Evolutionary conservation across 306 rosid genomes (phyloP), one percentile per base, ranked within the genome.

Genomic region (Inga laurina): DNA sequence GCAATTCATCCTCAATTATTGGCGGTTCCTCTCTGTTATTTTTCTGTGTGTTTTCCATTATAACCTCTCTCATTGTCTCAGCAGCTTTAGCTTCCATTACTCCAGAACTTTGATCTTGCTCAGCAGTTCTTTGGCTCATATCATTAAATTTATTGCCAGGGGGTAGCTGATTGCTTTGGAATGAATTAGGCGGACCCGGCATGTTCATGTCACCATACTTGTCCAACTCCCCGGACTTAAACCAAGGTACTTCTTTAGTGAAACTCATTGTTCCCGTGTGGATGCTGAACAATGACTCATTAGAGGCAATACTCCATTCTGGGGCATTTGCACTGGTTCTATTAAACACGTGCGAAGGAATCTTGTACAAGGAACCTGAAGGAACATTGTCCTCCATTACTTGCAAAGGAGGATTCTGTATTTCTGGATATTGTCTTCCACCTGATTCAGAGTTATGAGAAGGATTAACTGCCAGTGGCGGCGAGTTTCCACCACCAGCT

Each of bases 271-370:
- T 94, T 44, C 98, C 98, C 92, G 84, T 84, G 13, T 91, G 97
- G 81, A 94, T 93, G 89, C 97, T 94, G 85, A 94, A 94, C 76
- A 93, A 79, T 6, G 97, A 94, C 56, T 93, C 98, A 43, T 91
- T 95, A 8, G 98, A 95, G 37, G 88, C 75, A 14, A 71, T 70
- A 76, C 97, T 95, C 98, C 98, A 95, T 75, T 95, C 77, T 14
- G 91, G 91, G 5, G 87, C 66, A 13, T 82, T 86, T 18, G 94
- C 82, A 64, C 68, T 85, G 61, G 85, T 72, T 39, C 94, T 87
- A 1, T 83, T 76, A 61, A 94, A 93, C 14, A 90, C 94, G 54
- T 85, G 76, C 30, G 88, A 88, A 8, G 98, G 97, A 45, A 93
- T 88, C 82, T 87, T 86, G 2, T 88, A 80, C 0, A 69, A 12